These are phyloP conservation scores for Pythium grandisporangium DNA, from an alignment of 352 stramenopile genomes.

Conservation along the genomic window DNA sequence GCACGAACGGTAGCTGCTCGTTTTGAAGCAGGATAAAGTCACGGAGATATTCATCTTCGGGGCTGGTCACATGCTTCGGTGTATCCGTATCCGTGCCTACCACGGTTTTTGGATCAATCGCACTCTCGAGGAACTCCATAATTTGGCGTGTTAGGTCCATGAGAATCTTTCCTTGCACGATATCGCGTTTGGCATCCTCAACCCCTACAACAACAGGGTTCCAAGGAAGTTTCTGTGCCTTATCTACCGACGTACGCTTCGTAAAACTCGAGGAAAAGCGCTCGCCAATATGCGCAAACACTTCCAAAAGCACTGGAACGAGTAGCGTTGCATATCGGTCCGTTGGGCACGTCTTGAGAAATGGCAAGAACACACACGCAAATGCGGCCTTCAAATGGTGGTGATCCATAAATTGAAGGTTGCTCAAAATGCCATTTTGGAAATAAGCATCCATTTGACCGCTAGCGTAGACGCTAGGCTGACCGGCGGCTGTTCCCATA, in stretches of 20 bases:
- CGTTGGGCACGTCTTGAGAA: conserved; percentile 58
- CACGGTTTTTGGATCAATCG: conserved; percentile 67
- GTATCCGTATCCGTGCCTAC: conserved; percentile 60
- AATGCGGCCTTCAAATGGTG: conserved; percentile 58
- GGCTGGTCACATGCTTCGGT: conserved; percentile 63
- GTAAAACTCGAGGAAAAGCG: conserved; percentile 33
- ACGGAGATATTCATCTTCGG: conserved; percentile 40
- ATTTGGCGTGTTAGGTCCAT: conserved; percentile 59
- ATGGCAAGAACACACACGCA: conserved; percentile 63
- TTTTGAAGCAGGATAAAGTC: conserved; percentile 55
- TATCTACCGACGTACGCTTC: conserved; percentile 11
- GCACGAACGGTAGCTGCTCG: conserved; percentile 27
- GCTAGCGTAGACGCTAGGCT: conserved; percentile 42
- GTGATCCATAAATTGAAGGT: conserved; percentile 63
- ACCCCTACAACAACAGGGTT: conserved; percentile 45
- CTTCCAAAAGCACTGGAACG: conserved; percentile 38
- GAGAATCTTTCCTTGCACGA: conserved; percentile 63
- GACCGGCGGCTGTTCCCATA: conserved; percentile 43
- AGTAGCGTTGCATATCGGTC: conserved; percentile 49
- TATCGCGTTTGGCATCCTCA: conserved; percentile 57
- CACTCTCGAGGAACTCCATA: conserved; percentile 62
- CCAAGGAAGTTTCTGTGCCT: conserved; percentile 30
- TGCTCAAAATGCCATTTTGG: conserved; percentile 50
- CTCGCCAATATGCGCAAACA: conserved; percentile 52
- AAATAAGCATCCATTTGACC: conserved; percentile 30